Conservation (phyloP, 2,329 filamentous ascomycete genomes). For the Exophiala viscosa region DNA sequence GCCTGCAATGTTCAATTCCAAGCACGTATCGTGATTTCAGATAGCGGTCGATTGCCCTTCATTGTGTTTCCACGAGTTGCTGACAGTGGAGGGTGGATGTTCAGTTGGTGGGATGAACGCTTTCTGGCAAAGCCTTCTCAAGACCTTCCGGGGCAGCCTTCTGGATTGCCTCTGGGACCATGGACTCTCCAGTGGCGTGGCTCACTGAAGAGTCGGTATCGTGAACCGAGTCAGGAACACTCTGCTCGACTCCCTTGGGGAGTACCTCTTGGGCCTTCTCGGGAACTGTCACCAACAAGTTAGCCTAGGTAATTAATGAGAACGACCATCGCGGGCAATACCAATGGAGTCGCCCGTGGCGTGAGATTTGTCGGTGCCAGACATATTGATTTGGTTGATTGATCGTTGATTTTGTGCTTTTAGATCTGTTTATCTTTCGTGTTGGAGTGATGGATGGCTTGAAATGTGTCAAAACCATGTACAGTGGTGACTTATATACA, state of each 20-base stretch:
- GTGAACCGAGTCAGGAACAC: neutral
- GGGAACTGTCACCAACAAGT: neutral
- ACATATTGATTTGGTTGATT: too few relatives aligned
- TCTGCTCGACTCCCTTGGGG: neutral
- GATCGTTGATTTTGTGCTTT: too few relatives aligned
- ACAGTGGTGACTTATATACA: too few relatives aligned
- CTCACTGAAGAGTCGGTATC: neutral
- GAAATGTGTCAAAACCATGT: too few relatives aligned
- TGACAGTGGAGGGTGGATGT: too few relatives aligned
- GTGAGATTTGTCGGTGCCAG: neutral
- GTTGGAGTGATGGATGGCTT: too few relatives aligned
- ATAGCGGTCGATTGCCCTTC: too few relatives aligned
- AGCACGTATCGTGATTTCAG: too few relatives aligned
- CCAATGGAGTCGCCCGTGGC: neutral
- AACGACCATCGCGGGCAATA: neutral
- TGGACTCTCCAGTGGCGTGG: neutral
- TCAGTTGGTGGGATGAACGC: constrained; percentile 4
- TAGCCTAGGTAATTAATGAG: neutral
- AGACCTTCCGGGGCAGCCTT: neutral
- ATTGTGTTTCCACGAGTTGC: too few relatives aligned
- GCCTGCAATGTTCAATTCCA: too few relatives aligned
- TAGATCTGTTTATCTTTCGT: too few relatives aligned
- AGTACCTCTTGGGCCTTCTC: neutral
- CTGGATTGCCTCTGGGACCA: constrained; percentile 2
- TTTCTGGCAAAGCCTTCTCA: constrained; percentile 2